Conservation (phyloP, 2,329 filamentous ascomycete genomes). For the Fusarium burgessii region DNA sequence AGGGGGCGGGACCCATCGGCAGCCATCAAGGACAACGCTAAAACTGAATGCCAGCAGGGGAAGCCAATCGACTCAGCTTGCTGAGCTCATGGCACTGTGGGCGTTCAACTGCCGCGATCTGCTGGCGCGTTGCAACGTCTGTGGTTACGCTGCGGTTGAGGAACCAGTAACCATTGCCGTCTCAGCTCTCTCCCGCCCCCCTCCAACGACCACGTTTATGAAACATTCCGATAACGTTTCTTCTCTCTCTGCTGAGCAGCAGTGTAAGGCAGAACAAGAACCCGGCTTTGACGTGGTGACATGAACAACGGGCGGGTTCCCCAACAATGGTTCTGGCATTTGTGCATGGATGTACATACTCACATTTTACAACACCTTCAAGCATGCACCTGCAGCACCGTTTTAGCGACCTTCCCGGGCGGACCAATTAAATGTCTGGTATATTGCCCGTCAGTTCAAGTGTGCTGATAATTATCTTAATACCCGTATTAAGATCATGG, state of each 20-base stretch:
- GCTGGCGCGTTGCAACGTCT: conserved; percentile 42
- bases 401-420: conserved; percentile 42
- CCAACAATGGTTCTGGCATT: conserved; percentile 34
- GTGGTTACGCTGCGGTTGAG: conserved; percentile 41
- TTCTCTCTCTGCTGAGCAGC: not conserved
- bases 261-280: not conserved
- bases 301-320: conserved; percentile 27
- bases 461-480: conserved; percentile 46
- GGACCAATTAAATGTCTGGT: conserved; percentile 36
- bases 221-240: conserved; percentile 28
- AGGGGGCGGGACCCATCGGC: conserved; percentile 48
- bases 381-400: conserved; percentile 46
- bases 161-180: conserved; percentile 31
- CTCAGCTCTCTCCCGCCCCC: conserved; percentile 19
- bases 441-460: conserved; percentile 17
- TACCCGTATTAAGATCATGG: conserved; percentile 44
- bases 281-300: conserved; percentile 26
- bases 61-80: conserved; percentile 39
- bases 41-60: conserved; percentile 37
- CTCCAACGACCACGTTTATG: conserved; percentile 17
- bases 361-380: conserved; percentile 36
- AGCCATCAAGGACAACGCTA: conserved; percentile 43
- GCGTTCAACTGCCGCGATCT: conserved; percentile 47
- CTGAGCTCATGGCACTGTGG: conserved; percentile 40
- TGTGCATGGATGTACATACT: conserved; percentile 35